A percentile compares a stretch with the other conserved stretches of the same genome.
Evolutionary conservation across 108 stramenopile genomes (phyloP).

Genomic region (Conticribra weissflogii): DNA sequence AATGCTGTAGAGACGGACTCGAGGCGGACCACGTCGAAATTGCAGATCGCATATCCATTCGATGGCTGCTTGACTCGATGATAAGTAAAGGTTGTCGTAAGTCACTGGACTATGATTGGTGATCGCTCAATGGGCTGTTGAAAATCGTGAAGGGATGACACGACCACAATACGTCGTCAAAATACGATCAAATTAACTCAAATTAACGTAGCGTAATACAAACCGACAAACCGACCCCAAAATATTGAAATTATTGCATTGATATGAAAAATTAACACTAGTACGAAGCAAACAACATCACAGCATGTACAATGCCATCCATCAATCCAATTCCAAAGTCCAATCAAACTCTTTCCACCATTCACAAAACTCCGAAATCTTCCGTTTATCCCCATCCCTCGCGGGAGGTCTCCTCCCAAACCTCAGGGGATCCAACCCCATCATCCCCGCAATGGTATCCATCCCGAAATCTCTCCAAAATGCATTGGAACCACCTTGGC

Average conservation of each 20-base stretch:
- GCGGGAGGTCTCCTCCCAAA: conserved; percentile 61
- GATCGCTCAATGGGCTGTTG: too few species aligned
- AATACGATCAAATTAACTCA: too few species aligned
- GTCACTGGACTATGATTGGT: too few species aligned
- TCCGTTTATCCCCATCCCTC: conserved; percentile 47
- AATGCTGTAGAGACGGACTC: background rate
- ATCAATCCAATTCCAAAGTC: conserved; percentile 49
- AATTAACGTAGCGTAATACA: too few species aligned
- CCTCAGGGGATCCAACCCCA: conserved; percentile 73
- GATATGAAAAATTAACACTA: too few species aligned
- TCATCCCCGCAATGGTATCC: conserved; percentile 81
- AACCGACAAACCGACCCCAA: too few species aligned
- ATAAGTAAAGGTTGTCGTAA: too few species aligned
- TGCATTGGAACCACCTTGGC: conserved; percentile 23
- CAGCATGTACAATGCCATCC: background rate
- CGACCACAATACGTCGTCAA: too few species aligned
- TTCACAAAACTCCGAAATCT: conserved; percentile 58
- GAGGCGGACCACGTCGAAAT: conserved; percentile 16
- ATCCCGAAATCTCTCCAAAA: conserved; percentile 77
- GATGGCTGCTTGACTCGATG: conserved; percentile 17
- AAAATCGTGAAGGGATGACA: too few species aligned
- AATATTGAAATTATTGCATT: too few species aligned
- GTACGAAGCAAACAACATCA: too few species aligned
- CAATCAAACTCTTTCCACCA: conserved; percentile 70
- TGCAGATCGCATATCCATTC: conserved; percentile 23